These are phyloP conservation scores for Cucurbita ficifolia DNA, from an alignment of 306 rosid species.

Conservation along the genomic window DNA sequence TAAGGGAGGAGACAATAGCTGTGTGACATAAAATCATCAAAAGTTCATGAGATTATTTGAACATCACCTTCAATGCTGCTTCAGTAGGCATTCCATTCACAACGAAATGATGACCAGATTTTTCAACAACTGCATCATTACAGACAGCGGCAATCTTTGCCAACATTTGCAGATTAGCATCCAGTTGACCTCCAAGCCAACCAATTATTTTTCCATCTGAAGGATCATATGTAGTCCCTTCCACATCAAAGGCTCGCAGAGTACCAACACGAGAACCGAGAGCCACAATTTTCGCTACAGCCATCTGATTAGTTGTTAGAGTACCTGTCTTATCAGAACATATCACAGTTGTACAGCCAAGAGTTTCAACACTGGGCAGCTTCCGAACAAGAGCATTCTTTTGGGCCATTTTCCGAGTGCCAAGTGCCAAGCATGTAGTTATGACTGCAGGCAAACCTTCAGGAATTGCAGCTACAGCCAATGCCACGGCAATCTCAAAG, in stretches of 20 bases:
- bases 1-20: neutral
- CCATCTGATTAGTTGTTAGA: conserved; percentile 53
- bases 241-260: conserved; percentile 46
- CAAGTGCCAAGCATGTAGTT: conserved; percentile 40
- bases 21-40: neutral
- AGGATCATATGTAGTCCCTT: conserved; percentile 49
- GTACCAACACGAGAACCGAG: conserved; percentile 27
- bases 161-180: conserved; percentile 42
- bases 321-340: conserved; percentile 43
- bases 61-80: conserved; percentile 8
- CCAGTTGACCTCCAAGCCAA: conserved; percentile 33
- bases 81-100: conserved; percentile 10
- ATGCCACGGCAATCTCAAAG: conserved; percentile 38
- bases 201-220: conserved; percentile 38
- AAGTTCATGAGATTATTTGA: neutral
- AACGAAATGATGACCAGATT: conserved; percentile 6
- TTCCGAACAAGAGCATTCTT: conserved; percentile 53
- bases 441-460: conserved; percentile 44
- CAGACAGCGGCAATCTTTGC: conserved; percentile 47
- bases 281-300: conserved; percentile 42
- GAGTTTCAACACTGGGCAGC: conserved; percentile 46
- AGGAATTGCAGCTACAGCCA: conserved; percentile 49
- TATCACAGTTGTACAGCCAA: conserved; percentile 38
- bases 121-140: conserved; percentile 42
- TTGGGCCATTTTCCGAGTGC: conserved; percentile 42